Evolutionary conservation across 1,284 basidiomycete genomes (phyloP), one percentile per base, ranked within the genome.

Genomic region (Coniferiporia weirii): DNA sequence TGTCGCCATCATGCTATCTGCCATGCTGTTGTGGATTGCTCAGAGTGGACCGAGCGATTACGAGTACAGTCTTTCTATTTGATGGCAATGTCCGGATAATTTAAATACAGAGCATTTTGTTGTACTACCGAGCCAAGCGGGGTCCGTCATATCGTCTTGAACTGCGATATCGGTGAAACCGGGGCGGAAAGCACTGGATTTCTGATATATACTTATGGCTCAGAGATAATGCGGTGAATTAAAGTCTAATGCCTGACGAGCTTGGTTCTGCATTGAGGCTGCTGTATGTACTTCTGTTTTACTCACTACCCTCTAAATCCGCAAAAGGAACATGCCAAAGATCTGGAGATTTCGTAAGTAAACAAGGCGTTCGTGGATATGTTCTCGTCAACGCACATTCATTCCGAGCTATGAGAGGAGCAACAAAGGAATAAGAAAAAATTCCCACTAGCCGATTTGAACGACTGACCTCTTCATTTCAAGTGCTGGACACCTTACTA

Each of bases 1-100:
- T 69, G 83, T 91, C 6, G 84, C 87, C 1, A 81, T 98, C 66
- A 98, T 98, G 95, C 79, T 96, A n/a, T 90, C 88, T 15, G 84
- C 87, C 2, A 27, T 27, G 27, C 27, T 93, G 2, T 80, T 95
- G 17, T 95, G 93, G 93, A 82, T 93, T 60, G 89, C 91, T 3
- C 92, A 94, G 75, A 91, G 82, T 62, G 78, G 82, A 1, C 83
- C 84, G 64, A 83, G 78, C 64, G 93, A 95, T 70, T 94, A 93
- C 72, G 93, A 95, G 70, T 95, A 95, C 71, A 92, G 87, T 66
- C 78, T 95, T 57, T 88, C 89, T 38, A 77, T 93, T 27, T 60
- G 51, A 58, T 19, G 19, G 27, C 27, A 2, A 12, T 15, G 27
- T 12, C 17, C 13, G 10, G 47, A 27, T 27, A 27, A 27, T 19